These are phyloP conservation scores for Fusarium stilboides DNA, from an alignment of 2,329 filamentous ascomycete genomes.

Conservation along the genomic window DNA sequence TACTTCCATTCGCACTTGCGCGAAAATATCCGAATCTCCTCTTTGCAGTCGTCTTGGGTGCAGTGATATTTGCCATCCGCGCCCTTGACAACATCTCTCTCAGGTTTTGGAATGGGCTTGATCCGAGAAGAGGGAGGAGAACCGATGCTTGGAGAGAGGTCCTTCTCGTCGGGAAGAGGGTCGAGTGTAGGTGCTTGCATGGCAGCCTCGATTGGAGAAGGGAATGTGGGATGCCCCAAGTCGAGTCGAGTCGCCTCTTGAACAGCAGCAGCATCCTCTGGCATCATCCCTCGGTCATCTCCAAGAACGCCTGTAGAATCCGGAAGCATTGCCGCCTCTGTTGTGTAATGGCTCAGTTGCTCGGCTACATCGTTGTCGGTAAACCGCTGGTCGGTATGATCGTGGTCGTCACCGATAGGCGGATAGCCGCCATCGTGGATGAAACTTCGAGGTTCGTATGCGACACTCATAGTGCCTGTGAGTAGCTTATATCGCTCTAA, in stretches of 20 bases:
- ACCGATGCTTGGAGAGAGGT: conserved; percentile 51
- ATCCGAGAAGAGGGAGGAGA: conserved; percentile 59
- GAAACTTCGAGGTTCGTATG: conserved; percentile 66
- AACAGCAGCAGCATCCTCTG: conserved; percentile 57
- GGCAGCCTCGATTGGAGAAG: conserved; percentile 55
- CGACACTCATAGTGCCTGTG: conserved; percentile 63
- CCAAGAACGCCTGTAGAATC: conserved; percentile 57
- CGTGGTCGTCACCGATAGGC: conserved; percentile 62
- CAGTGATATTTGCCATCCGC: conserved; percentile 83
- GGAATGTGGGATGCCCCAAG: conserved; percentile 53
- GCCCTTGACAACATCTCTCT: conserved; percentile 73
- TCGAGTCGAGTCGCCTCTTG: conserved; percentile 59
- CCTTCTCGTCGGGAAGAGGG: conserved; percentile 54
- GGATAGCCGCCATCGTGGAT: conserved; percentile 65
- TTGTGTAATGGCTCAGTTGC: conserved; percentile 61
- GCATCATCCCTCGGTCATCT: conserved; percentile 55
- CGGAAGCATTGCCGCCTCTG: conserved; percentile 56
- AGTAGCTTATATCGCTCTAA: conserved; percentile 25
- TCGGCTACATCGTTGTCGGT: conserved; percentile 61
- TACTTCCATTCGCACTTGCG: conserved; percentile 96
- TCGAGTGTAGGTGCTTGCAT: conserved; percentile 54
- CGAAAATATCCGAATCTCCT: conserved; percentile 76
- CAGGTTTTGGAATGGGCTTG: conserved; percentile 72
- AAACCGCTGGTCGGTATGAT: conserved; percentile 60
- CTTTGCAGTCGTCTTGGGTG: conserved; percentile 77